phyloP scores from a whole-genome alignment of 805 yeast species.

The Spathaspora arborariae region DNA sequence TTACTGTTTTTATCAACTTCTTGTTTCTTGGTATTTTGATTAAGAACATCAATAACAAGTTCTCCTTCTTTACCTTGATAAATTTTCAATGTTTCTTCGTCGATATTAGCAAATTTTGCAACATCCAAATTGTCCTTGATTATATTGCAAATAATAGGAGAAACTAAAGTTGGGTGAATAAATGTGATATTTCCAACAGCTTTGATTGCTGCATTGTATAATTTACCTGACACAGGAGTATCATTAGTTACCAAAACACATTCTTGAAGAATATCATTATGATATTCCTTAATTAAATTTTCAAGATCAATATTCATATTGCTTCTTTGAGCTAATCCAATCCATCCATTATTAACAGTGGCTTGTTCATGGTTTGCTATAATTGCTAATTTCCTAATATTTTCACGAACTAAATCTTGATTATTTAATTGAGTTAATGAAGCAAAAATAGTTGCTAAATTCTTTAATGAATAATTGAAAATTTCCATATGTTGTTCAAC shows the following conservation, averaged over 20 bases:
- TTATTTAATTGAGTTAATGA: slow-evolving; percentile 20
- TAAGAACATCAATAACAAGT: slow-evolving; percentile 61
- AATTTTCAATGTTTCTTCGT: slow-evolving; percentile 52
- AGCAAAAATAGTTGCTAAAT: slow-evolving; percentile 23
- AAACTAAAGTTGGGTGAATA: slow-evolving; percentile 53
- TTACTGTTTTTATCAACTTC: slow-evolving; percentile 64
- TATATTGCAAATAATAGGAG: slow-evolving; percentile 46
- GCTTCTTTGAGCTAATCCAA: slow-evolving; percentile 61
- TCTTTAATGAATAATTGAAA: slow-evolving; percentile 10
- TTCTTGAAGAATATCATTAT: slow-evolving; percentile 17
- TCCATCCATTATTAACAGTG: slow-evolving; percentile 62
- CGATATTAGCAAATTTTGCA: slow-evolving; percentile 33
- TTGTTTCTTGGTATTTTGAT: slow-evolving; percentile 35
- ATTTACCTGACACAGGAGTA: not conserved
- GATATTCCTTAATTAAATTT: slow-evolving; percentile 35
- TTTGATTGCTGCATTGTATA: slow-evolving; percentile 42
- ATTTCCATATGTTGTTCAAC: not conserved
- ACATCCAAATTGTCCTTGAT: slow-evolving; percentile 43
- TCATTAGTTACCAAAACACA: slow-evolving; percentile 20
- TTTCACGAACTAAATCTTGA: slow-evolving; percentile 11
- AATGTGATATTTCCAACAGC: slow-evolving; percentile 51
- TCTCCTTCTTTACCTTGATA: slow-evolving; percentile 71
- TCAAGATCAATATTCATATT: slow-evolving; percentile 57
- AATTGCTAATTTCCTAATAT: slow-evolving; percentile 21
- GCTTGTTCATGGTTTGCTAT: slow-evolving; percentile 25